These are phyloP conservation scores for Polygonum maritimum DNA, from an alignment of 148 eudicot species.

Conservation along the genomic window DNA sequence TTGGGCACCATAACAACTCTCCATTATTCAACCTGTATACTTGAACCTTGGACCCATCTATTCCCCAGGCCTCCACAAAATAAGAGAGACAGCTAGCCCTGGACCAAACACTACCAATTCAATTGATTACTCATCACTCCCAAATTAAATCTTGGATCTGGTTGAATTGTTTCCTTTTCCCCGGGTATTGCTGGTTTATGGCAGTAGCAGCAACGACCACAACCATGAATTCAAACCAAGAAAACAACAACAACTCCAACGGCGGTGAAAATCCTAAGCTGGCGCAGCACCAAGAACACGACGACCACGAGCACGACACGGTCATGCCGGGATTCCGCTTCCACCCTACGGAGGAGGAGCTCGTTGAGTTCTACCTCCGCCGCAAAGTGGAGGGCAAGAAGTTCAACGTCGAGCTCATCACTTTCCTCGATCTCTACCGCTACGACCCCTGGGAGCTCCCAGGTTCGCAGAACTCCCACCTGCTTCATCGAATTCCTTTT, in stretches of 20 bases:
- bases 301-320: slow-evolving; percentile 7
- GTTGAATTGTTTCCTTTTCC: not conserved
- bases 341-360: slow-evolving; percentile 58
- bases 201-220: not conserved
- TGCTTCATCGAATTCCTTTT: not conserved
- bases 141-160: not conserved
- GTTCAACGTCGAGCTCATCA: slow-evolving; percentile 35
- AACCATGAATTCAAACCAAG: not conserved
- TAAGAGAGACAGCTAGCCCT: not conserved
- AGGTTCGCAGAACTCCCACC: slow-evolving; percentile 9
- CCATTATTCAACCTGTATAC: not conserved
- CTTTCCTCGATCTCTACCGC: slow-evolving; percentile 45
- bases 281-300: not conserved
- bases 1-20: not conserved
- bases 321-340: slow-evolving; percentile 45
- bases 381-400: slow-evolving; percentile 18
- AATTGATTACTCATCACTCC: not conserved
- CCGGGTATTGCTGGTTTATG: not conserved
- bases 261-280: not conserved
- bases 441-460: slow-evolving; percentile 63
- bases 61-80: not conserved
- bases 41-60: not conserved
- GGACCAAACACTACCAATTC: not conserved
- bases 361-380: slow-evolving; percentile 44
- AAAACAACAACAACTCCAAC: not conserved